Percentiles rank a stretch among this genome's conserved stretches.
These are phyloP conservation scores for Ochromonas danica DNA, from an alignment of 108 stramenopile genomes.

Conservation along the genomic window DNA sequence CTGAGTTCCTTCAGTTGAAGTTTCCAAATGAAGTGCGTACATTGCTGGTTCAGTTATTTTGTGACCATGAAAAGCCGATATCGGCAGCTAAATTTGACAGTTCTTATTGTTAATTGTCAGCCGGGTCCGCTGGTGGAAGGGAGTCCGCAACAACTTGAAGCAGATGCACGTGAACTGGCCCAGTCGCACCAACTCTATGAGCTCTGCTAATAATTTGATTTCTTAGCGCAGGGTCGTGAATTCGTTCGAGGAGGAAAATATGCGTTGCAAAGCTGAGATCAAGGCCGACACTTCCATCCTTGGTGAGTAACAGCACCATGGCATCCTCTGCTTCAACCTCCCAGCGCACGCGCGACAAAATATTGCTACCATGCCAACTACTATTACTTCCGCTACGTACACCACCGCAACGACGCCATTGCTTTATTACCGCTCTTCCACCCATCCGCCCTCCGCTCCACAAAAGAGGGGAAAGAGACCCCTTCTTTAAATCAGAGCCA, in stretches of 20 bases:
- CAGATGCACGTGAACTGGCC: slow-evolving; percentile 76
- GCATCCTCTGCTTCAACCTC: slow-evolving; percentile 45
- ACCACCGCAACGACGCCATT: slow-evolving; percentile 5
- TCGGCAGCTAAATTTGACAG: too few relatives aligned
- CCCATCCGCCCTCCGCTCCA: not conserved
- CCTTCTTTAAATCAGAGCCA: too few relatives aligned
- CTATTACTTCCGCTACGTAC: not conserved
- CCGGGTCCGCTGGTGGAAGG: too few relatives aligned
- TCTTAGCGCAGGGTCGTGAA: slow-evolving; percentile 71
- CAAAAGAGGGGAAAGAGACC: not conserved
- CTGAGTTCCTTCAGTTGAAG: too few relatives aligned
- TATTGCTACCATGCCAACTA: slow-evolving; percentile 6
- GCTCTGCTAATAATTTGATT: slow-evolving; percentile 82
- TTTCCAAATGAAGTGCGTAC: too few relatives aligned
- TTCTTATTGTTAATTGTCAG: too few relatives aligned
- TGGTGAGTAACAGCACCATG: slow-evolving; percentile 71
- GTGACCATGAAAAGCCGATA: too few relatives aligned
- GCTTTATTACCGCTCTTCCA: not conserved
- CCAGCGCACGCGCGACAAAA: not conserved
- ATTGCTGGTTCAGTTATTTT: too few relatives aligned
- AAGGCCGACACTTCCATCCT: slow-evolving; percentile 85
- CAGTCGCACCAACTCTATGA: slow-evolving; percentile 84
- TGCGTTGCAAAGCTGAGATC: slow-evolving; percentile 90
- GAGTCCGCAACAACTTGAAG: slow-evolving; percentile 53
- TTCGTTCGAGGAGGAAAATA: slow-evolving; percentile 80